Conservation (phyloP, 1,139 yeast genomes). For the Kodamaea sp. region DNA sequence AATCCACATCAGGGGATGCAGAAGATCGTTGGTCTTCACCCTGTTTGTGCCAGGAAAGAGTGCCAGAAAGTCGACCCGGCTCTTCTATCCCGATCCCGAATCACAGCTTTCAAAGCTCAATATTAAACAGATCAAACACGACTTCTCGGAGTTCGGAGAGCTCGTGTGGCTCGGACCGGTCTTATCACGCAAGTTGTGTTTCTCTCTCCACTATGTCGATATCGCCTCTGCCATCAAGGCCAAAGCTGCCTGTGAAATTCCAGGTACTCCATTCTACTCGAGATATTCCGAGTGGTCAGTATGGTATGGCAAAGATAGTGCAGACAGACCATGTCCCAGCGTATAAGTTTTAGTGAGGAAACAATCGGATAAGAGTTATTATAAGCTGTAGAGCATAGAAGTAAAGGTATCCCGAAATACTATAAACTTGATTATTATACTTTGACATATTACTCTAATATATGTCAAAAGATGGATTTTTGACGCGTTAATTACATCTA, state of each 20-base stretch:
- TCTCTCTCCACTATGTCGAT: conserved; percentile 64
- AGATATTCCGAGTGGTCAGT: conserved; percentile 63
- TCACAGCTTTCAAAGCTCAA: conserved; percentile 33
- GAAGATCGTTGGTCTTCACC: conserved; percentile 37
- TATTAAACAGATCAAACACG: conserved; percentile 37
- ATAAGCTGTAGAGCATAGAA: no score
- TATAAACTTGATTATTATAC: no score
- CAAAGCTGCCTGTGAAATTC: conserved; percentile 43
- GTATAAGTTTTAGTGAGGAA: not conserved
- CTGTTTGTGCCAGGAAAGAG: conserved; percentile 28
- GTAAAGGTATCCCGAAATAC: no score
- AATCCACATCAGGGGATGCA: conserved; percentile 29
- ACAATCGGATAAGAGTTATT: no score
- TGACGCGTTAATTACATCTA: no score
- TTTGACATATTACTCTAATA: no score
- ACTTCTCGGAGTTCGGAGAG: conserved; percentile 59
- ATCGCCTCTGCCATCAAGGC: conserved; percentile 66
- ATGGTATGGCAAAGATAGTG: conserved; percentile 68
- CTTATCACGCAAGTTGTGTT: conserved; percentile 63
- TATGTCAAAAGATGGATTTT: no score
- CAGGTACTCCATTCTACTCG: conserved; percentile 37
- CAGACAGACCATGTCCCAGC: conserved; percentile 52
- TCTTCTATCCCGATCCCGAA: conserved; percentile 37
- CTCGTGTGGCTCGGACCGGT: conserved; percentile 67
- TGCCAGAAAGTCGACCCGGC: conserved; percentile 17